phyloP scores from a whole-genome alignment of 1,284 basidiomycete genomes.

The Leccinum huronense region DNA sequence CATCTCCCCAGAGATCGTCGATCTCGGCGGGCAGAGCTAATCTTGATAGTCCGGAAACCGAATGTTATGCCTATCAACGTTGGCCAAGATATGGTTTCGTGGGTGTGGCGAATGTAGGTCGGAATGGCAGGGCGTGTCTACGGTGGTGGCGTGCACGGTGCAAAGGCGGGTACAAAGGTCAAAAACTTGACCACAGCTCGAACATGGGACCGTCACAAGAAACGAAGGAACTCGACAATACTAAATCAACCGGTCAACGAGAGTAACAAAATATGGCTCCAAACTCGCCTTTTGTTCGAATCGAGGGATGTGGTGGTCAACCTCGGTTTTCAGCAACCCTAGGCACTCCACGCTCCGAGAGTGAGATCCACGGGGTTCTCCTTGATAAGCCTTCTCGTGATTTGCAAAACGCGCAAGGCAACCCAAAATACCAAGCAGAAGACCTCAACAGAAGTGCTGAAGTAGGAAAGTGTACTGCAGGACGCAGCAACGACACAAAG shows the following conservation, averaged over 20 bases:
- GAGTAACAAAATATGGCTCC: not conserved
- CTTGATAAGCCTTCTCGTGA: slow-evolving; percentile 31
- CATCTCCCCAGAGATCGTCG: slow-evolving; percentile 46
- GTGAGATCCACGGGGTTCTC: slow-evolving; percentile 26
- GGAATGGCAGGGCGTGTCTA: slow-evolving; percentile 57
- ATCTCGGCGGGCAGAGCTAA: slow-evolving; percentile 47
- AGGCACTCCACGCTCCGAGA: slow-evolving; percentile 53
- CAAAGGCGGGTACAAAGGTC: slow-evolving; percentile 34
- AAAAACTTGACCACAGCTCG: slow-evolving; percentile 43
- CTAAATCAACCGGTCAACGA: slow-evolving; percentile 17
- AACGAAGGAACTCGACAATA: slow-evolving; percentile 32
- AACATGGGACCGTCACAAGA: slow-evolving; percentile 57
- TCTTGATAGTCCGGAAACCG: slow-evolving; percentile 48
- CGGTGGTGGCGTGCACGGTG: slow-evolving; percentile 41
- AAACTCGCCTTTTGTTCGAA: slow-evolving; percentile 40
- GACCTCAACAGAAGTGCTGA: slow-evolving; percentile 47
- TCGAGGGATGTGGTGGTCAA: slow-evolving; percentile 39
- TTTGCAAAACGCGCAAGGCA: slow-evolving; percentile 49
- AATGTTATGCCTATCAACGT: slow-evolving; percentile 46
- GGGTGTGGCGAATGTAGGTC: slow-evolving; percentile 36
- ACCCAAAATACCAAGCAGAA: slow-evolving; percentile 60
- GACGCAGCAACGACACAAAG: slow-evolving; percentile 56
- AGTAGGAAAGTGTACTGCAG: slow-evolving; percentile 39
- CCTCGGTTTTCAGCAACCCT: slow-evolving; percentile 40
- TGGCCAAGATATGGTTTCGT: slow-evolving; percentile 43